Evolutionary conservation across 2,329 filamentous ascomycete species (phyloP).

Genomic region (Dothidotthia symphoricarpi): DNA sequence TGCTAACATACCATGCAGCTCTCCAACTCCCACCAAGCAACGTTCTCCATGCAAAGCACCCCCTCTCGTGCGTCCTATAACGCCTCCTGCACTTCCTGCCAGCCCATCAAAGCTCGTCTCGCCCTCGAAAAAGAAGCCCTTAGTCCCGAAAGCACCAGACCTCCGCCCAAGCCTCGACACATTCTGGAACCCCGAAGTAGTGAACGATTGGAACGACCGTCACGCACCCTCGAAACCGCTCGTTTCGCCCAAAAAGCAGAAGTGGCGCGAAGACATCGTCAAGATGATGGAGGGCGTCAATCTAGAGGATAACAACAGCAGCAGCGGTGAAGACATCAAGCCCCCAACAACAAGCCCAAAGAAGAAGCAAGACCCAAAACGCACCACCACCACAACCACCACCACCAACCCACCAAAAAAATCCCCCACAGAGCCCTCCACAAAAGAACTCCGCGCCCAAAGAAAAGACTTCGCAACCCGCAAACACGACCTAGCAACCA

Average conservation of each 20-base stretch:
- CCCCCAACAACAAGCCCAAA: slow-evolving; percentile 20
- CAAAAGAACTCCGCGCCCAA: slow-evolving; percentile 29
- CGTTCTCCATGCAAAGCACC: slow-evolving; percentile 38
- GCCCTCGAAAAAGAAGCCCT: slow-evolving; percentile 36
- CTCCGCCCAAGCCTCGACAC: slow-evolving; percentile 40
- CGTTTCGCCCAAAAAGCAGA: slow-evolving; percentile 37
- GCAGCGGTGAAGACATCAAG: slow-evolving; percentile 15
- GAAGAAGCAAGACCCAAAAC: slow-evolving; percentile 3
- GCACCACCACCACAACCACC: neutral
- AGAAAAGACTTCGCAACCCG: slow-evolving; percentile 59
- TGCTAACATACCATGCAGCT: slow-evolving; percentile 11
- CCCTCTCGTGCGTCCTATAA: slow-evolving; percentile 30
- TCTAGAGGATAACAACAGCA: slow-evolving; percentile 23
- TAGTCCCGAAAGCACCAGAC: slow-evolving; percentile 30
- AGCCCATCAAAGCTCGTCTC: slow-evolving; percentile 39
- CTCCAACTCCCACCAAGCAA: slow-evolving; percentile 35
- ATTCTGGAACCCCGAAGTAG: slow-evolving; percentile 39
- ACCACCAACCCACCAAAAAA: slow-evolving; percentile 10
- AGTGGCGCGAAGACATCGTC: slow-evolving; percentile 31
- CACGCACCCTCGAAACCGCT: slow-evolving; percentile 39
- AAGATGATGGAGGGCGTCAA: slow-evolving; percentile 27
- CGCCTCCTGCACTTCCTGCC: slow-evolving; percentile 28
- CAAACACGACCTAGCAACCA: slow-evolving; percentile 62
- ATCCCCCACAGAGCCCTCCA: slow-evolving; percentile 4
- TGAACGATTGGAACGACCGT: slow-evolving; percentile 40